phyloP scores from a whole-genome alignment of 192 early-diverging fungal genomes.

The Coemansia sp. region DNA sequence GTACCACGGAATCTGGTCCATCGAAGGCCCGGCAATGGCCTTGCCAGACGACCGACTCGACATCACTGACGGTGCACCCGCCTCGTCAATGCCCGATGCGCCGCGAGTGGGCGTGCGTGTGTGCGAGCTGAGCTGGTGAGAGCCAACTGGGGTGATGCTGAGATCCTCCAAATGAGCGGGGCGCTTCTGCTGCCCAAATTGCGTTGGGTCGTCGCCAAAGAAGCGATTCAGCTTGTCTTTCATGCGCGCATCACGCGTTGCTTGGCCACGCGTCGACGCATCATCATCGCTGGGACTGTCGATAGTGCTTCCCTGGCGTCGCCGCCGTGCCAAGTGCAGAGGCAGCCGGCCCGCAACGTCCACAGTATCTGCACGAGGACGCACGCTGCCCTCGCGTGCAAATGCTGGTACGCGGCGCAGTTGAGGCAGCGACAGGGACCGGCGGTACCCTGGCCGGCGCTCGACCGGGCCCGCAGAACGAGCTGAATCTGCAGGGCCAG shows the following conservation, averaged over 20 bases:
- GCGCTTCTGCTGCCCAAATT: slow-evolving; percentile 25
- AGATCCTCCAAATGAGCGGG: slow-evolving; percentile 27
- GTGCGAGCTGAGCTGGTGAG: slow-evolving; percentile 15
- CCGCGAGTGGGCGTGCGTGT: slow-evolving; percentile 33
- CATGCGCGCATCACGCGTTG: slow-evolving; percentile 32
- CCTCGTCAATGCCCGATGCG: slow-evolving; percentile 26
- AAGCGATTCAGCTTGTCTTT: slow-evolving; percentile 60
- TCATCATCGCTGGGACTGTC: slow-evolving; percentile 14
- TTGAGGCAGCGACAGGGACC: slow-evolving; percentile 43
- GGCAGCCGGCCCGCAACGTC: slow-evolving; percentile 30
- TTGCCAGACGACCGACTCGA: slow-evolving; percentile 36
- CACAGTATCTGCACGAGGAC: slow-evolving; percentile 47
- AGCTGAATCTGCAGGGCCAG: slow-evolving; percentile 16
- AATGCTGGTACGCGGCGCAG: slow-evolving; percentile 22
- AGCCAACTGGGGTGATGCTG: slow-evolving; percentile 28
- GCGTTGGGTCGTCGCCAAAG: slow-evolving; percentile 59
- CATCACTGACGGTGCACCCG: slow-evolving; percentile 28
- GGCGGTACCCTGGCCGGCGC: slow-evolving; percentile 31
- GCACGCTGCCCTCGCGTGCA: slow-evolving; percentile 3
- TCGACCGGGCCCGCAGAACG: not conserved
- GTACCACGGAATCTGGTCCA: slow-evolving; percentile 67
- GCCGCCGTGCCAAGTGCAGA: slow-evolving; percentile 36
- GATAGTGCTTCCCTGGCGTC: not conserved
- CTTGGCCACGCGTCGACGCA: slow-evolving; percentile 5
- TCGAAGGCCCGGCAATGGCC: slow-evolving; percentile 19